Base-by-base conservation (phyloP, 768 basidiomycete genomes). In the Panus rudis region DNA sequence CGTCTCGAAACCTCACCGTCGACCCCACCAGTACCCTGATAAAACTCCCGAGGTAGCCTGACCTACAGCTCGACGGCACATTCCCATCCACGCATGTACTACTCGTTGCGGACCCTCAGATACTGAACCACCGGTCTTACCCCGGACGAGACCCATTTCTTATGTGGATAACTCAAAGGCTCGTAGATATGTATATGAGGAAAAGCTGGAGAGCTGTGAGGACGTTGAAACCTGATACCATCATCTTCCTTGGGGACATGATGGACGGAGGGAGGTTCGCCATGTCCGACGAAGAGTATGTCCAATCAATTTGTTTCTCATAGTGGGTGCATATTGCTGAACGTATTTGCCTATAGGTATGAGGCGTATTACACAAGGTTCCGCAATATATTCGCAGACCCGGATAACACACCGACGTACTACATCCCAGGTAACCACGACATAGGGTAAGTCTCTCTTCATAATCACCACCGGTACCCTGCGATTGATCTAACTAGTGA, bases 391-490 rank as follows among this genome's bases (percentile, higher is more conserved):
- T 93, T 94, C 64, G 61, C 67, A 17, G 61, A 72, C 5, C 51
- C 67, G 8, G 49, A 60, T 6, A 51, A 55, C 14, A 66, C 76
- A 3, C 80, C 83, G 0, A 65, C 71, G 46, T 83, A 81, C 61
- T 84, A 79, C 56, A 71, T 93, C 22, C 84, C 92, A 3, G 94
- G 94, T 5, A 98, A 97, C 58, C 92, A 92, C 56, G 94, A 98
- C 54, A 71, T 85, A 25, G 88, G 86, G 79, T 87, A 58, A 45
- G 71, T 53, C 24, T 38, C 37, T 19, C 25, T 37, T 16, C 42
- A 53, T 12, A 39, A 37, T 17, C 39, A 37, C 41, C 38, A 39
- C 39, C 30, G 37, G 7, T 19, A 33, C 28, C 16, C 25, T 17
- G 40, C 33, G 24, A n/a, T 24, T 49, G 31, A 50, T 27, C 41